Evolutionary conservation across 2,329 filamentous ascomycete species (phyloP), one percentile per base, ranked within the genome.

Genomic region (Stachybotrys elegans): DNA sequence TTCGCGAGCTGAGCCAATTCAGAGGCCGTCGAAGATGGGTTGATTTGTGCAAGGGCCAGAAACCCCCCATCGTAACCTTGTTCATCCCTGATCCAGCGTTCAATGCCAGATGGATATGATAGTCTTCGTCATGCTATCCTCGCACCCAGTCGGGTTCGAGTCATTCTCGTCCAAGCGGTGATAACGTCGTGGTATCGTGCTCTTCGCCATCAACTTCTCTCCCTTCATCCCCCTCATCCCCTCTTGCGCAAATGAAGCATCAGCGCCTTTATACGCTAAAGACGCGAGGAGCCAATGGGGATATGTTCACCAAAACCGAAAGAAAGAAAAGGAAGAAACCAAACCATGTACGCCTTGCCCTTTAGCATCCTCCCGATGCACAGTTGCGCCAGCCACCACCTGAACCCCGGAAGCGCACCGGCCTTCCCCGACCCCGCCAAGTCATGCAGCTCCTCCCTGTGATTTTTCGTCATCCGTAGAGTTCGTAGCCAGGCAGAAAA

Each of bases 161-260:
- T 21, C 20, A 13, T n/a, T n/a, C n/a, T n/a, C n/a, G n/a, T n/a
- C n/a, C n/a, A n/a, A n/a, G n/a, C n/a, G 57, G 53, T 55, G 52
- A 54, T 57, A 51, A 62, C 60, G 54, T 63, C 56, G 62, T 57
- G 57, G 61, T 65, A 64, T 65, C 59, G 58, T 63, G 54, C 53
- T 54, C 51, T 50, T 59, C 43, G 37, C 42, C 44, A 40, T 14
- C 31, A 50, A 42, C 51, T 43, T 47, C 51, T 42, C 43, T 51
- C 48, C 46, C 49, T n/a, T n/a, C n/a, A n/a, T n/a, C n/a, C n/a
- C n/a, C n/a, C n/a, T n/a, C n/a, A n/a, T n/a, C n/a, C n/a, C n/a
- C n/a, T n/a, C n/a, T n/a, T n/a, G n/a, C n/a, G n/a, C n/a, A n/a
- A n/a, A n/a, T n/a, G n/a, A n/a, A n/a, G n/a, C n/a, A n/a, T n/a